These are phyloP conservation scores for Larix kaempferi DNA, from an alignment of 75 land plant species.

Conservation along the genomic window DNA sequence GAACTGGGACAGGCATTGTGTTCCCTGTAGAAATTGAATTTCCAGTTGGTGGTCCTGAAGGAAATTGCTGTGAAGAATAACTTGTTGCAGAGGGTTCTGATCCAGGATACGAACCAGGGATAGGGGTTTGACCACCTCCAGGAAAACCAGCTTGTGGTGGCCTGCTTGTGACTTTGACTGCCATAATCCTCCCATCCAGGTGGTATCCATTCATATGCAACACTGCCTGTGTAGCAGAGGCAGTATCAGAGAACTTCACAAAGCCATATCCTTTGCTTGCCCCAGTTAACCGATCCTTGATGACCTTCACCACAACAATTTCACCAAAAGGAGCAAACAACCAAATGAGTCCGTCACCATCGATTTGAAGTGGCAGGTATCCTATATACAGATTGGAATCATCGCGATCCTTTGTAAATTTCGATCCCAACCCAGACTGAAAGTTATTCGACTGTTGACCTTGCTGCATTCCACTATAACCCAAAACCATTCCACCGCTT, in stretches of 20 bases:
- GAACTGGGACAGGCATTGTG: not conserved
- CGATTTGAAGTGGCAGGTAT: conserved; percentile 32
- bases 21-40: conserved; percentile 16
- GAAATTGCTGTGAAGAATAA: conserved; percentile 54
- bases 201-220: conserved; percentile 34
- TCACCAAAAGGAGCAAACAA: conserved; percentile 47
- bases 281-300: conserved; percentile 39
- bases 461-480: conserved; percentile 16
- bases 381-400: conserved; percentile 43
- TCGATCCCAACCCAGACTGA: not conserved
- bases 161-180: conserved; percentile 29
- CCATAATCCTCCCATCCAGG: conserved; percentile 30
- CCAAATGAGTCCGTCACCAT: conserved; percentile 17
- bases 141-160: conserved; percentile 12
- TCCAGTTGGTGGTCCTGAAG: conserved; percentile 21
- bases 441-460: conserved; percentile 17
- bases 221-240: conserved; percentile 26
- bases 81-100: conserved; percentile 27
- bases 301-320: conserved; percentile 18
- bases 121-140: conserved; percentile 3
- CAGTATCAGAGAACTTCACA: conserved; percentile 28
- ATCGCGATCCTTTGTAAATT: conserved; percentile 26
- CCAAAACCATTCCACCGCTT: conserved; percentile 9
- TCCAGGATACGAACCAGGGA: not conserved
- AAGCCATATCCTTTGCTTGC: conserved; percentile 58